phyloP scores from a whole-genome alignment of 139 green algal species.

The Chlorella sp. region DNA sequence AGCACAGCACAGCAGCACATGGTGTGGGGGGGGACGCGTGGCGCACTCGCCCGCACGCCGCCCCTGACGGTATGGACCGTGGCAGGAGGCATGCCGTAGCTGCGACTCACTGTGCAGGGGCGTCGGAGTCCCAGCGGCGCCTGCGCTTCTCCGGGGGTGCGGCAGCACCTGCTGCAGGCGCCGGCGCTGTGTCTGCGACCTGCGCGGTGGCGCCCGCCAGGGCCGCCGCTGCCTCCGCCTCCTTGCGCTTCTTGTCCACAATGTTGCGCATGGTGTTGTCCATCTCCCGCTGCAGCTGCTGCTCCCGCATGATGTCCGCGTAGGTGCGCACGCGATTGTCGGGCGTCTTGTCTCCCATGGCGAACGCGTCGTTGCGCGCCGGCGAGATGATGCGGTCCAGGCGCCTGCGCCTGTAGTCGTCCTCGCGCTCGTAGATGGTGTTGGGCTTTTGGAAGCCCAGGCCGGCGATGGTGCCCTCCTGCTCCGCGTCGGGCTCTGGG shows the following conservation, averaged over 20 bases:
- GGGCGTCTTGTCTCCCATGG: slow-evolving; percentile 79
- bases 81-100: too few species aligned
- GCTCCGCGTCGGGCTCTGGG: slow-evolving; percentile 11
- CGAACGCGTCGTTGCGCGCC: slow-evolving; percentile 85
- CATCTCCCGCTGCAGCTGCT: slow-evolving; percentile 72
- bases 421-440: slow-evolving; percentile 83
- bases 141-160: slow-evolving; percentile 48
- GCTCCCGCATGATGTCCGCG: slow-evolving; percentile 83
- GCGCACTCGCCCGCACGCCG: too few species aligned
- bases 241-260: slow-evolving; percentile 64
- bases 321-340: slow-evolving; percentile 77
- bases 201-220: slow-evolving; percentile 15
- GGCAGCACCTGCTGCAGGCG: slow-evolving; percentile 11
- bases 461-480: background rate
- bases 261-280: slow-evolving; percentile 95
- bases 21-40: too few species aligned
- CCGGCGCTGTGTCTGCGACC: slow-evolving; percentile 12
- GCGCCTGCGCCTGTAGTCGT: slow-evolving; percentile 80
- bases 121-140: slow-evolving; percentile 79
- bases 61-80: too few species aligned
- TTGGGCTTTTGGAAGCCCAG: slow-evolving; percentile 23
- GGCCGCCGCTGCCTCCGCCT: slow-evolving; percentile 36
- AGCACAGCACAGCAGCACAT: too few species aligned
- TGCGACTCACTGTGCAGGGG: background rate
- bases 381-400: slow-evolving; percentile 83